Evolutionary conservation across 139 green algal genomes (phyloP).

Genomic region (Chlorella sorokiniana): DNA sequence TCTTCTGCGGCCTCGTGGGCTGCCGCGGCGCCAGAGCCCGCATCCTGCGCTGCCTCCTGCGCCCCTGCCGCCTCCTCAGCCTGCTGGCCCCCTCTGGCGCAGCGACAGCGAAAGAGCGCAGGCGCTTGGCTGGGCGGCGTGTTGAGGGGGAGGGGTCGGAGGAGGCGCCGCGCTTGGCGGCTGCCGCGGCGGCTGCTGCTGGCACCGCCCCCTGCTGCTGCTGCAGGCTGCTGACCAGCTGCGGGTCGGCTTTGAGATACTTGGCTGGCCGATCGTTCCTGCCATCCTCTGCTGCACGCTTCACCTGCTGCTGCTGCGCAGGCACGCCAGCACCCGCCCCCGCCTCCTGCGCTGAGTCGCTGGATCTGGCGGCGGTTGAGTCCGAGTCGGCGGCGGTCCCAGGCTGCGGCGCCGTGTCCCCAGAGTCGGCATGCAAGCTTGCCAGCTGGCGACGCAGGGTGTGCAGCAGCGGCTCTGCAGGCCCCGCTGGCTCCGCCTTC

Average conservation of each 20-base stretch:
- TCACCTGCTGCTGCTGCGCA: conserved; percentile 5
- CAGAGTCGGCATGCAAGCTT: not conserved
- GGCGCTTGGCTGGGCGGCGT: conserved; percentile 18
- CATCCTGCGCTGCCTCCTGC: too few relatives aligned
- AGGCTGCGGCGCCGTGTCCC: too few relatives aligned
- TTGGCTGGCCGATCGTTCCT: not conserved
- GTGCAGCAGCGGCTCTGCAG: conserved; percentile 18
- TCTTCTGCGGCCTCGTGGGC: not conserved
- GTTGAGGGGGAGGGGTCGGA: conserved; percentile 1
- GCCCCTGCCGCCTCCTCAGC: too few relatives aligned
- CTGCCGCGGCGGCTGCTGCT: not conserved
- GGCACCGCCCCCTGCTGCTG: not conserved
- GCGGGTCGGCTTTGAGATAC: conserved; percentile 9
- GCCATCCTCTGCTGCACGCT: not conserved
- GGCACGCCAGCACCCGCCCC: not conserved
- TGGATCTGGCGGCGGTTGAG: too few relatives aligned
- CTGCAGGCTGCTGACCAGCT: conserved; percentile 15
- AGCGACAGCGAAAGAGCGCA: too few relatives aligned
- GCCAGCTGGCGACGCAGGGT: conserved; percentile 19
- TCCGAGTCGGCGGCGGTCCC: too few relatives aligned
- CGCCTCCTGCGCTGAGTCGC: too few relatives aligned
- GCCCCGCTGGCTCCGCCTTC: not conserved
- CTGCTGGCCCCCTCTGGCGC: too few relatives aligned
- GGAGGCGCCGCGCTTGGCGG: conserved; percentile 6
- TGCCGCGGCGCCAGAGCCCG: not conserved